Conservation (phyloP, 116 monocot genomes). For the Zostera marina region DNA sequence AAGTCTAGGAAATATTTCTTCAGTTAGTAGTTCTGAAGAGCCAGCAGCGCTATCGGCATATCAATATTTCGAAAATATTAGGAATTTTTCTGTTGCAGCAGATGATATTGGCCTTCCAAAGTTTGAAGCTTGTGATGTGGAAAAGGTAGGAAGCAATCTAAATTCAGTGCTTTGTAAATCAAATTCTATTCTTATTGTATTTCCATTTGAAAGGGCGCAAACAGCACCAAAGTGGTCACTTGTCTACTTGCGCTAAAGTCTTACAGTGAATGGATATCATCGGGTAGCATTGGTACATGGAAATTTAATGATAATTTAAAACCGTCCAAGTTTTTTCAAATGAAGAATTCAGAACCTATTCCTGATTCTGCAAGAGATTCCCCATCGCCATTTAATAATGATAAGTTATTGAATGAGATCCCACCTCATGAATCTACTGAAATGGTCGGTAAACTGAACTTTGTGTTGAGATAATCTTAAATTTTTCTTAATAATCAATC, state of each 20-base stretch:
- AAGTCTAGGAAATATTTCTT: slow-evolving; percentile 24
- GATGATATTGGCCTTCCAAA: slow-evolving; percentile 61
- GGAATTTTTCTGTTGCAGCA: slow-evolving; percentile 68
- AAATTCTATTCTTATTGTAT: background rate
- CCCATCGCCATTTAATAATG: background rate
- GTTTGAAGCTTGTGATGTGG: slow-evolving; percentile 85
- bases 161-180: background rate
- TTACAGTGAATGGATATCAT: slow-evolving; percentile 74
- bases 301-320: slow-evolving; percentile 65
- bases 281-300: slow-evolving; percentile 67
- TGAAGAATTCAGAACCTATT: slow-evolving; percentile 57
- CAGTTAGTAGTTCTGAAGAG: slow-evolving; percentile 53
- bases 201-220: slow-evolving; percentile 58
- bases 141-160: slow-evolving; percentile 32
- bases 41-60: slow-evolving; percentile 54
- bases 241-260: slow-evolving; percentile 84
- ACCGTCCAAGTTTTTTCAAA: slow-evolving; percentile 52
- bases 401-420: slow-evolving; percentile 18
- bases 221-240: slow-evolving; percentile 61
- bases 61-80: slow-evolving; percentile 90
- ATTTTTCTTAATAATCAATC: background rate
- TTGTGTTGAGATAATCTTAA: background rate
- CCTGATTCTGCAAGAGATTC: slow-evolving; percentile 30
- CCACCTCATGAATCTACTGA: slow-evolving; percentile 26
- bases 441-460: slow-evolving; percentile 31